phyloP scores from a whole-genome alignment of 805 yeast species.

The Candida orba region DNA sequence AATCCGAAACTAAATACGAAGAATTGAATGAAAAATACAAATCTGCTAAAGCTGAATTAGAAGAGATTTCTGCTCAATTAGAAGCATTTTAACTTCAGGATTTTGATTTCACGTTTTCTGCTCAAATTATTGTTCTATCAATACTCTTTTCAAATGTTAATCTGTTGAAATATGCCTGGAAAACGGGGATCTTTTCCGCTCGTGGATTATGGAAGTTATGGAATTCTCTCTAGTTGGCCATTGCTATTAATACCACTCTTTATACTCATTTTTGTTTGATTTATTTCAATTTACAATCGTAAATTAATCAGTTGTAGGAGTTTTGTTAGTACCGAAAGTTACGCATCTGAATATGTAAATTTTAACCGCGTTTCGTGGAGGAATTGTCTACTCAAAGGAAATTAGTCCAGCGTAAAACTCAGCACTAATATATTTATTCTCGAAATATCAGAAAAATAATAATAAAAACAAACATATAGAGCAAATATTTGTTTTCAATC shows the following conservation, averaged over 20 bases:
- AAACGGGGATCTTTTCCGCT: neutral
- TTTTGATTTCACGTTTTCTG: neutral
- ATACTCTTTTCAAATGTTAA: constrained; percentile 1
- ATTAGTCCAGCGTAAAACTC: neutral
- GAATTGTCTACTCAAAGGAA: neutral
- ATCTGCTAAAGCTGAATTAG: constrained; percentile 87
- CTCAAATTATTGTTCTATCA: neutral
- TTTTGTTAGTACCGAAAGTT: neutral
- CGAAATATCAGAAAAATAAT: neutral
- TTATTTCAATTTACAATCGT: too few relatives aligned
- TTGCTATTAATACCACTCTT: neutral
- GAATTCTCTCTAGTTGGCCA: too few relatives aligned
- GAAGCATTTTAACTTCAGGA: constrained; percentile 37
- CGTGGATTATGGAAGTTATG: neutral
- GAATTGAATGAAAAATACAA: constrained; percentile 76
- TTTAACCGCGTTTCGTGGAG: neutral
- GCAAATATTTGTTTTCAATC: too few relatives aligned
- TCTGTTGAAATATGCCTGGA: neutral
- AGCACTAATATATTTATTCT: neutral
- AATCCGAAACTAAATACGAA: constrained; percentile 85
- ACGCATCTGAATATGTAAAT: neutral
- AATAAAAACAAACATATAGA: neutral
- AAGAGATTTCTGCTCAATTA: constrained; percentile 93
- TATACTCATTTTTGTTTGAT: too few relatives aligned
- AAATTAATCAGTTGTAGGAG: too few relatives aligned